A percentile compares a stretch with the other conserved stretches of the same genome.
phyloP scores from a whole-genome alignment of 169 alveolate genomes.

The Neospora caninum region DNA sequence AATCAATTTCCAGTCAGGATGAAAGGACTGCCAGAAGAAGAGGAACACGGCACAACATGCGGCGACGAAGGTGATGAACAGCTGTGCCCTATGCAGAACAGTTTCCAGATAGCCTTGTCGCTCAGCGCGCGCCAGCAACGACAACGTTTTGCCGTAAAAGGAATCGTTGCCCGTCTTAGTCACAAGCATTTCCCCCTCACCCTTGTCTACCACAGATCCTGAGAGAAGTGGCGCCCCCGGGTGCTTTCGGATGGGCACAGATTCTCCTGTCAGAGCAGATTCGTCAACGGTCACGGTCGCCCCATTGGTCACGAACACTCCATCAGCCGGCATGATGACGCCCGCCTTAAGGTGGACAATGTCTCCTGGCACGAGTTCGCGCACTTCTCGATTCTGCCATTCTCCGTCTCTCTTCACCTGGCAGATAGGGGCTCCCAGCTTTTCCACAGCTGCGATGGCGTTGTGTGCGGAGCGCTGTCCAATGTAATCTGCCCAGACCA shows the following conservation, averaged over 20 bases:
- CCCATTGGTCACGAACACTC: slow-evolving; percentile 75
- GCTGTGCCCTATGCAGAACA: slow-evolving; percentile 53
- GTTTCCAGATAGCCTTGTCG: slow-evolving; percentile 61
- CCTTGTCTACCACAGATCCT: slow-evolving; percentile 74
- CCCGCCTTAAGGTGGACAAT: slow-evolving; percentile 86
- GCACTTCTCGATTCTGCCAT: slow-evolving; percentile 68
- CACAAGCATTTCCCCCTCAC: slow-evolving; percentile 74
- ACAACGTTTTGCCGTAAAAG: slow-evolving; percentile 78
- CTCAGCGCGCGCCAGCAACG: slow-evolving; percentile 74
- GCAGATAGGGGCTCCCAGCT: slow-evolving; percentile 77
- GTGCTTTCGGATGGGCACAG: slow-evolving; percentile 76
- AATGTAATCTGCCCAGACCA: slow-evolving; percentile 86
- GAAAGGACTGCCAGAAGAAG: slow-evolving; percentile 64
- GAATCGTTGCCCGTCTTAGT: slow-evolving; percentile 76
- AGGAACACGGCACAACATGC: slow-evolving; percentile 62
- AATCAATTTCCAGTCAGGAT: slow-evolving; percentile 58
- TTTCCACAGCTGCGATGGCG: slow-evolving; percentile 83
- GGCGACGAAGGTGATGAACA: slow-evolving; percentile 59
- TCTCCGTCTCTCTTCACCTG: slow-evolving; percentile 75
- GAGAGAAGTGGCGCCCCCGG: slow-evolving; percentile 75
- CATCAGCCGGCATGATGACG: slow-evolving; percentile 74
- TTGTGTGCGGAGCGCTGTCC: slow-evolving; percentile 86
- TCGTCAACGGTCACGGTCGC: slow-evolving; percentile 84
- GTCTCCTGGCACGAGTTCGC: slow-evolving; percentile 90
- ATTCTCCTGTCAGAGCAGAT: slow-evolving; percentile 89